These are phyloP conservation scores for Bruguiera hainesii DNA, from an alignment of 441 rosid genomes.

Conservation along the genomic window DNA sequence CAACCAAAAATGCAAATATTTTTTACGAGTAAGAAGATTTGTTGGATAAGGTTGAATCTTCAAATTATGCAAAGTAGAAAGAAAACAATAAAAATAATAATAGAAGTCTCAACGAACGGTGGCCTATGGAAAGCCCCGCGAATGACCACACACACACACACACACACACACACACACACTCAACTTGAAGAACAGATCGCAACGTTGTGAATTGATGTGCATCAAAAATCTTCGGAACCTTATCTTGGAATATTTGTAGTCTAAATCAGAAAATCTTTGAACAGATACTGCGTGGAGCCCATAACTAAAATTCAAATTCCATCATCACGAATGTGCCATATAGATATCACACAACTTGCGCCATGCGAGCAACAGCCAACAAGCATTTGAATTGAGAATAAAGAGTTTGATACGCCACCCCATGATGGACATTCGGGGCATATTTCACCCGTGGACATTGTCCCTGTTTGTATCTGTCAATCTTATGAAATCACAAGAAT, in stretches of 20 bases:
- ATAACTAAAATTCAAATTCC: background rate
- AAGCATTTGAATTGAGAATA: background rate
- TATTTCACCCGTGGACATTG: background rate
- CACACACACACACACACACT: constrained; percentile 2
- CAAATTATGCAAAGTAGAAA: background rate
- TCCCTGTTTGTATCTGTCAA: background rate
- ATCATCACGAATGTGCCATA: constrained; percentile 6
- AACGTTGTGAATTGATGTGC: background rate
- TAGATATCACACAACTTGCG: constrained; percentile 6
- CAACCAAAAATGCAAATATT: no score
- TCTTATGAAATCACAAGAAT: background rate
- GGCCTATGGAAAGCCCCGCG: constrained; percentile 14
- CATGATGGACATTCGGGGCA: background rate
- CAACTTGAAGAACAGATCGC: constrained; percentile 8
- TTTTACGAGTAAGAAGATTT: background rate
- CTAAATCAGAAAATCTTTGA: constrained; percentile 2
- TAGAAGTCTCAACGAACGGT: background rate
- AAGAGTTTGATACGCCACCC: constrained; percentile 27
- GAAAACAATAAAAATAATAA: no score
- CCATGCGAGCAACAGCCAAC: background rate
- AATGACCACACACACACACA: background rate
- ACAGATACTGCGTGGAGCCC: constrained; percentile 11
- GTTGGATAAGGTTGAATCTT: constrained; percentile 10
- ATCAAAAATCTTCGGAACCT: constrained; percentile 5
- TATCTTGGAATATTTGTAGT: constrained; percentile 15